Evolutionary conservation across 345 rosid genomes (phyloP).

Genomic region (Passiflora organensis): DNA sequence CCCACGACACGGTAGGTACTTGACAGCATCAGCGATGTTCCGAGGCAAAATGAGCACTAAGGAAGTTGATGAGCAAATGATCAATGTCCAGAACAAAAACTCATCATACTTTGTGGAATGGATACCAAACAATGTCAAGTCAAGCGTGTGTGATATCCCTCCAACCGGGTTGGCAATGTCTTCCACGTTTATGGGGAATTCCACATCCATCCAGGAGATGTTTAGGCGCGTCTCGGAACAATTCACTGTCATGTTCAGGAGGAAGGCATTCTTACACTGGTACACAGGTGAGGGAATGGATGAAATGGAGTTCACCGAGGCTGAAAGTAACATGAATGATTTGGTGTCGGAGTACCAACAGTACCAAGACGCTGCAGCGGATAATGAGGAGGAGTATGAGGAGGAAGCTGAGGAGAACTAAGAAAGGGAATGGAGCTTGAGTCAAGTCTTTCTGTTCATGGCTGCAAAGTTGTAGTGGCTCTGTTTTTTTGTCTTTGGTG

Average conservation of each 20-base stretch:
- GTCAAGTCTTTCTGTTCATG: background rate
- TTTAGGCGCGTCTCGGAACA: constrained; percentile 55
- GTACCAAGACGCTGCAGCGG: constrained; percentile 75
- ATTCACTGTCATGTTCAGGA: constrained; percentile 55
- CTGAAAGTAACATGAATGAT: constrained; percentile 89
- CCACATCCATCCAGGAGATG: constrained; percentile 67
- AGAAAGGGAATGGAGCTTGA: constrained; percentile 4
- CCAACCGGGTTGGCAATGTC: constrained; percentile 71
- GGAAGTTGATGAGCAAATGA: constrained; percentile 89
- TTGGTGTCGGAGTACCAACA: constrained; percentile 87
- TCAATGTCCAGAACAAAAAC: constrained; percentile 90
- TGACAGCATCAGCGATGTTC: constrained; percentile 88
- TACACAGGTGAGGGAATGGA: constrained; percentile 97
- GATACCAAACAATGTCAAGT: constrained; percentile 65
- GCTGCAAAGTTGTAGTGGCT: background rate
- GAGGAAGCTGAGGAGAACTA: constrained; percentile 41
- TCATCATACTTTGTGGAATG: constrained; percentile 80
- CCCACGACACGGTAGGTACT: constrained; percentile 78
- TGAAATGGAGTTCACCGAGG: constrained; percentile 94
- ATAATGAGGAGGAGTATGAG: constrained; percentile 48
- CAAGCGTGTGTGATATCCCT: constrained; percentile 74
- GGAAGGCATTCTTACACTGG: constrained; percentile 72
- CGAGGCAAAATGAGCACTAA: constrained; percentile 92
- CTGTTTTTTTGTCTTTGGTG: background rate
- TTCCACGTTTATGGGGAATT: constrained; percentile 74